Percentiles rank a stretch among this genome's conserved stretches.
phyloP scores from a whole-genome alignment of 2,329 filamentous ascomycete species.

The Orbilia blumenaviensis region DNA sequence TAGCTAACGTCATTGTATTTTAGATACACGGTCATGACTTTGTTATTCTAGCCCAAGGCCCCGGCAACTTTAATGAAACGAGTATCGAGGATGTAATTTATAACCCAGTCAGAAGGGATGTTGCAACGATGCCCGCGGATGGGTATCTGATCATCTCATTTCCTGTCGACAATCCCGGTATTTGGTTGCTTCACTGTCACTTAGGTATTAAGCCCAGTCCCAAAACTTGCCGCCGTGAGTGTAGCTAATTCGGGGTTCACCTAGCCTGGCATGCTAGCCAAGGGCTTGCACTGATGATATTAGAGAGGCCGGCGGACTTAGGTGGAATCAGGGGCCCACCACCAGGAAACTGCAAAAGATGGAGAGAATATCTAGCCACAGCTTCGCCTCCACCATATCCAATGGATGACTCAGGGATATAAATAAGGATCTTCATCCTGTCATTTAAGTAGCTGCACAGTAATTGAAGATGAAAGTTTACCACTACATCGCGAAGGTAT shows the following conservation, averaged over 20 bases:
- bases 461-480: background rate
- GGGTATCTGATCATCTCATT: constrained; percentile 66
- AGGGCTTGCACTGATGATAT: constrained; percentile 63
- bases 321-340: background rate
- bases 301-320: background rate
- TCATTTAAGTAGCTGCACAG: too few relatives aligned
- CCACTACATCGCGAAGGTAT: too few relatives aligned
- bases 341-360: background rate
- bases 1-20: background rate
- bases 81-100: constrained; percentile 20
- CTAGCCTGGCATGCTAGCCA: constrained; percentile 67
- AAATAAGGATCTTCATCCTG: too few relatives aligned
- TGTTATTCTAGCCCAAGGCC: constrained; percentile 7
- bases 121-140: constrained; percentile 63
- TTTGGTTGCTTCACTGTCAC: constrained; percentile 59
- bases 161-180: constrained; percentile 65
- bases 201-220: background rate
- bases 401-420: constrained; percentile 38
- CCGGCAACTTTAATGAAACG: background rate
- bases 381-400: background rate
- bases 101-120: constrained; percentile 67
- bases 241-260: background rate
- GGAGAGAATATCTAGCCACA: background rate
- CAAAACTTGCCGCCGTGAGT: background rate
- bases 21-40: constrained; percentile 38